Evolutionary conservation across 2,329 filamentous ascomycete species (phyloP).

Genomic region (Pseudogymnoascus sp.): DNA sequence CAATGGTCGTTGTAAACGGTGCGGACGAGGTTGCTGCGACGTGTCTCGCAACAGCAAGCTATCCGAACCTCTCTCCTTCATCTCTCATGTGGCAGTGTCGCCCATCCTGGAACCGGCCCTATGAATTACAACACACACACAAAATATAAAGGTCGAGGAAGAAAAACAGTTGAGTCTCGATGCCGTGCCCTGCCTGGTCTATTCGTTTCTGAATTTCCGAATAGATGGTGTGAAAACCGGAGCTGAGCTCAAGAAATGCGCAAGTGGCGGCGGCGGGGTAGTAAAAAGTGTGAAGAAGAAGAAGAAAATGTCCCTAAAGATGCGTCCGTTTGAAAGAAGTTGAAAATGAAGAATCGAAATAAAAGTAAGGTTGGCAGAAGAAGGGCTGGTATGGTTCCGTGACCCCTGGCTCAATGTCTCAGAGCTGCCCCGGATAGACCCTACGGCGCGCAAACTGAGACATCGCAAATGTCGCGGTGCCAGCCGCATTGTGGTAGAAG

Average conservation of each 20-base stretch:
- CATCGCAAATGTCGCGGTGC: background rate
- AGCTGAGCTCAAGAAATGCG: background rate
- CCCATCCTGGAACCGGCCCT: background rate
- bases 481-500: background rate
- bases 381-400: background rate
- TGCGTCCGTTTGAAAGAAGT: conserved; percentile 1
- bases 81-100: background rate
- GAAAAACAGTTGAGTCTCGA: background rate
- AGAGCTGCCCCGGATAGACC: background rate
- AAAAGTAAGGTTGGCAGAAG: conserved; percentile 2
- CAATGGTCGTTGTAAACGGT: background rate
- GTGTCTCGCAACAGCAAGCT: background rate
- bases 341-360: background rate
- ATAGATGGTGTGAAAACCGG: background rate
- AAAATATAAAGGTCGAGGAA: background rate
- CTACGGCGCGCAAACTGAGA: background rate
- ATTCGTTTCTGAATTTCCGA: conserved; percentile 1
- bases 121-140: conserved; percentile 3
- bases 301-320: background rate
- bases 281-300: background rate
- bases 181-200: background rate
- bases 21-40: background rate
- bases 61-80: background rate
- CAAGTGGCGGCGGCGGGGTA: background rate
- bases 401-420: background rate